Base-by-base conservation (phyloP, 768 basidiomycete species). In the Pisolithus microcarpus region DNA sequence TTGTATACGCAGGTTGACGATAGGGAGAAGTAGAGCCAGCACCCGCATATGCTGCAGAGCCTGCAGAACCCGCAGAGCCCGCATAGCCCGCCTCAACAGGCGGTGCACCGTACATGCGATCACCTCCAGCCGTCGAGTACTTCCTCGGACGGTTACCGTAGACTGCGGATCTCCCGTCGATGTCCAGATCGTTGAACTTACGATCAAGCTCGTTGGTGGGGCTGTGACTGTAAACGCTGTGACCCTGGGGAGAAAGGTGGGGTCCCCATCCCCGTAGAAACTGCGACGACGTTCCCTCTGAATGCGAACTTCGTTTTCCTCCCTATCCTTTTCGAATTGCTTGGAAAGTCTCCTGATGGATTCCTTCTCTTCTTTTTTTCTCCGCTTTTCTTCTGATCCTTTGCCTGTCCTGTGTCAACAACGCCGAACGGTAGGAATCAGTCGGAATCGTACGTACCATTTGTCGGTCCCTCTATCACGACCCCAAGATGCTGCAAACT, bases 401-500 rank as follows among this genome's bases (percentile, higher is more conserved):
- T 63, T 72, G 70, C 79, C 81, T 82, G 48, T 43, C 51, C 26
- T 40, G 30, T 43, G 50, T 65, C 48, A 65, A 50, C 21, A 37
- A 13, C 13, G 36, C 38, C n/a, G 18, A 7, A 19, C 7, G 23
- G n/a, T 34, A 34, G 23, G 23, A n/a, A 28, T 34, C 26, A 23
- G 4, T 23, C 21, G 21, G 30, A 34, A 49, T 53, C 7, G 28
- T 7, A 52, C 62, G 40, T 61, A 80, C 80, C 80, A 78, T 50
- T 76, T 72, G 23, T 71, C 70, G 39, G 72, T 64, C n/a, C 68
- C 58, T 48, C 55, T 72, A 48, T 75, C 69, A 46, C 78, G 72
- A 52, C 72, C 70, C 77, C 80, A 82, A 9, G 80, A 75, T 18
- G 79, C 76, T 28, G 74, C 66, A 53, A 84, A 82, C 21, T 83